Evolutionary conservation across 1,284 basidiomycete genomes (phyloP).

Genomic region (Leccinum pallidistipes): DNA sequence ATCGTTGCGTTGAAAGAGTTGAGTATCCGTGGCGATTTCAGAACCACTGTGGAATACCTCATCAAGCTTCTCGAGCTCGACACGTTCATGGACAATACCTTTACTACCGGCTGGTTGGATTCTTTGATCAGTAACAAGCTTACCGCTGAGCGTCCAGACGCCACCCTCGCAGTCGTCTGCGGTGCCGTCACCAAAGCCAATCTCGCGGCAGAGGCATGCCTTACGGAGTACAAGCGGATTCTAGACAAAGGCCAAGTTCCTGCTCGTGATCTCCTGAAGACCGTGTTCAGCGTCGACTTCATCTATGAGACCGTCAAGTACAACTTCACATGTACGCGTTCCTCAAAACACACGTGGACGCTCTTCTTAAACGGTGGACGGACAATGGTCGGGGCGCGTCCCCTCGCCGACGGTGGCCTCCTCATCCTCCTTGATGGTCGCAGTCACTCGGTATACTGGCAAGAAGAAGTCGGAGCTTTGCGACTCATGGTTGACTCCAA

Average conservation of each 20-base stretch:
- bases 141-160: constrained; percentile 94
- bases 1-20: constrained; percentile 98
- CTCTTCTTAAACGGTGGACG: constrained; percentile 95
- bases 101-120: constrained; percentile 99
- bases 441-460: constrained; percentile 98
- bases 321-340: constrained; percentile 94
- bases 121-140: constrained; percentile 95
- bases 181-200: constrained; percentile 98
- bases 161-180: constrained; percentile 91
- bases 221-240: constrained; percentile 92
- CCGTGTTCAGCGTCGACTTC: constrained; percentile 96
- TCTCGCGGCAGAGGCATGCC: constrained; percentile 86
- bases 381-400: constrained; percentile 86
- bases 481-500: constrained; percentile 95
- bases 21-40: constrained; percentile 98
- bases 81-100: constrained; percentile 95
- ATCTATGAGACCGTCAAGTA: constrained; percentile 98
- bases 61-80: constrained; percentile 97
- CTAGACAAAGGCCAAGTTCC: constrained; percentile 99
- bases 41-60: constrained; percentile 98
- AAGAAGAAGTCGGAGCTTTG: constrained; percentile 95
- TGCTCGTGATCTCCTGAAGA: constrained; percentile 92
- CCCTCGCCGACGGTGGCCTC: constrained; percentile 93
- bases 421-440: constrained; percentile 90
- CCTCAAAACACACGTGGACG: constrained; percentile 87